Percentiles rank a stretch among this genome's conserved stretches.
phyloP scores from a whole-genome alignment of 2,329 filamentous ascomycete genomes.

The Magnaporthiopsis incrustans region DNA sequence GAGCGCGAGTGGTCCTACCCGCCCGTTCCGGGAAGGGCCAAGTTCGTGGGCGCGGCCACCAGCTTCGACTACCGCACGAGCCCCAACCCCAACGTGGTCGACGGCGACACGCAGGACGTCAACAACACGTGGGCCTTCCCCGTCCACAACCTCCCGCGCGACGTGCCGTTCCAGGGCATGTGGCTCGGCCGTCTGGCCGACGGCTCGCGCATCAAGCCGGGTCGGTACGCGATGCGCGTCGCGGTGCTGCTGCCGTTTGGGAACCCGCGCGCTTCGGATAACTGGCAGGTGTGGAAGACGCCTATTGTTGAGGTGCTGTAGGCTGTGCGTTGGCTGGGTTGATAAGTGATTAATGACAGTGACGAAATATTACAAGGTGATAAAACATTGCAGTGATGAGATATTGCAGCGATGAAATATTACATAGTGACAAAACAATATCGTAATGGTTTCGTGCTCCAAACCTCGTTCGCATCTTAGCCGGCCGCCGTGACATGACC shows the following conservation, averaged over 20 bases:
- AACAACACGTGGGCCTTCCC: conserved; percentile 13
- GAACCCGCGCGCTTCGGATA: conserved; percentile 8
- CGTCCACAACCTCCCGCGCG: conserved; percentile 15
- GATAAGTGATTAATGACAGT: too few species aligned
- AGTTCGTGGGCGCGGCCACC: conserved; percentile 17
- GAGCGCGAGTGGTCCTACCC: conserved; percentile 19
- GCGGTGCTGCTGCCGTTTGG: conserved; percentile 9
- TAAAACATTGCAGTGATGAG: too few species aligned
- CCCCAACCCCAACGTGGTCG: neutral
- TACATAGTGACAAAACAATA: too few species aligned
- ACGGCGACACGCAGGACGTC: conserved; percentile 6
- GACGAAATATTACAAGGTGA: too few species aligned
- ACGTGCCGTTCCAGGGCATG: conserved; percentile 11
- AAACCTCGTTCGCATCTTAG: too few species aligned
- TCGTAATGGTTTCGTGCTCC: too few species aligned
- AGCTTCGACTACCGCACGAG: neutral
- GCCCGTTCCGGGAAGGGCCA: conserved; percentile 16
- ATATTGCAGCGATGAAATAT: too few species aligned
- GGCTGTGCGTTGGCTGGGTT: too few species aligned
- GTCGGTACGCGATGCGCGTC: conserved; percentile 20
- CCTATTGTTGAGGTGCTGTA: neutral
- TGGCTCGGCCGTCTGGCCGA: conserved; percentile 14
- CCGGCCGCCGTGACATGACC: too few species aligned
- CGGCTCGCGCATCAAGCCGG: conserved; percentile 25
- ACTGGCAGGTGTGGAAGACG: conserved; percentile 10